phyloP scores from a whole-genome alignment of 108 stramenopile species.

The Nitzschia sp. region DNA sequence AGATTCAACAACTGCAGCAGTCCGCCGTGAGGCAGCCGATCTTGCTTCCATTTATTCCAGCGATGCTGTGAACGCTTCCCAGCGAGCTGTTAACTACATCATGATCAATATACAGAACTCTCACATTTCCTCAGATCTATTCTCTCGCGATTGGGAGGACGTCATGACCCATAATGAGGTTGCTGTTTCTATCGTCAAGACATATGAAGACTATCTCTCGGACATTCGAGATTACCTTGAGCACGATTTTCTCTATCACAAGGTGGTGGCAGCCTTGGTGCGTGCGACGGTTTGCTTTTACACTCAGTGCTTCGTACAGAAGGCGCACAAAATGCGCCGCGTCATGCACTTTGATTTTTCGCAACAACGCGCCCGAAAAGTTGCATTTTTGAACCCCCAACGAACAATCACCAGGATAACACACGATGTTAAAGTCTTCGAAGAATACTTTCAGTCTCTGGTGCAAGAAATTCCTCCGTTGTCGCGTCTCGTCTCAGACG shows the following conservation, averaged over 20 bases:
- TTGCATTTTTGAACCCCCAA: slow-evolving; percentile 49
- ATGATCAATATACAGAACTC: slow-evolving; percentile 56
- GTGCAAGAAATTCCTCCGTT: slow-evolving; percentile 55
- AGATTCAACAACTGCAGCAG: slow-evolving; percentile 3
- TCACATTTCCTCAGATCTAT: slow-evolving; percentile 54
- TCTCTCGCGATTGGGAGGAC: slow-evolving; percentile 75
- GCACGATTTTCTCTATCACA: slow-evolving; percentile 67
- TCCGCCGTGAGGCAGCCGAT: slow-evolving; percentile 37
- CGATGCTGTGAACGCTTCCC: slow-evolving; percentile 68
- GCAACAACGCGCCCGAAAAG: not conserved
- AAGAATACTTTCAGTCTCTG: slow-evolving; percentile 61
- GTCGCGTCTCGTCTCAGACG: slow-evolving; percentile 56
- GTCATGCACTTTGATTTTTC: not conserved
- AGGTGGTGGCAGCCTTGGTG: slow-evolving; percentile 63
- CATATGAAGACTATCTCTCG: slow-evolving; percentile 62
- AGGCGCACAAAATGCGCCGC: slow-evolving; percentile 46
- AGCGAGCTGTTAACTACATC: slow-evolving; percentile 57
- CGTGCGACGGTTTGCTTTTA: slow-evolving; percentile 78
- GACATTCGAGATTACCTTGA: slow-evolving; percentile 57
- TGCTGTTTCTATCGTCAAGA: slow-evolving; percentile 52
- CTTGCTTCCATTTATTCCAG: slow-evolving; percentile 48
- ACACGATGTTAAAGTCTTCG: slow-evolving; percentile 67
- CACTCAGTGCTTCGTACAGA: slow-evolving; percentile 61
- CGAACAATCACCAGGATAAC: slow-evolving; percentile 67
- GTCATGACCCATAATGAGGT: slow-evolving; percentile 72